phyloP scores from a whole-genome alignment of 2,329 filamentous ascomycete species.

The Colletotrichum sp. region DNA sequence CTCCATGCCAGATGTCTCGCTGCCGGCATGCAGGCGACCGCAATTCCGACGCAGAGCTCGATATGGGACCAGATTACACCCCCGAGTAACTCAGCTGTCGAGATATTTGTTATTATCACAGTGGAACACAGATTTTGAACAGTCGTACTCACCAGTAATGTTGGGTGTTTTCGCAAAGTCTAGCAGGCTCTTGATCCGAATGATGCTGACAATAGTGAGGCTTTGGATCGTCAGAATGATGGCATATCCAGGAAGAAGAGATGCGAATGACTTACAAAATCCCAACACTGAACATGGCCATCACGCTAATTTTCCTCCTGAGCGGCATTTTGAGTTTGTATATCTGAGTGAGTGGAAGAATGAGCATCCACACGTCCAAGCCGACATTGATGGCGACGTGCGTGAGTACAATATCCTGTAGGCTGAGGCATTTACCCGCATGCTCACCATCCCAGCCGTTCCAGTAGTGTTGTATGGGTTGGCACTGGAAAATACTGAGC shows the following conservation, averaged over 20 bases:
- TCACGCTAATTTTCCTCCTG: background rate
- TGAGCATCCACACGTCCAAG: conserved; percentile 2
- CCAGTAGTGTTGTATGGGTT: background rate
- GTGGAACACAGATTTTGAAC: background rate
- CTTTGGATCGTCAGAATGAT: background rate
- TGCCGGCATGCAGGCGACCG: background rate
- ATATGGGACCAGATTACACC: background rate
- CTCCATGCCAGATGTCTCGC: background rate
- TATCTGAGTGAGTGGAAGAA: background rate
- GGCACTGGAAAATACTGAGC: background rate
- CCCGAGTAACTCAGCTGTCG: background rate
- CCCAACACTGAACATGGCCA: background rate
- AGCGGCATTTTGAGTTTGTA: background rate
- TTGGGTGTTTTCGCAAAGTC: background rate
- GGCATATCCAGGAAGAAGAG: no score
- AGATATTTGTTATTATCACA: background rate
- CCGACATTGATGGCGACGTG: background rate
- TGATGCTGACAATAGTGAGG: background rate
- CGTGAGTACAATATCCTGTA: background rate
- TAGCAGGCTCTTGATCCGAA: background rate
- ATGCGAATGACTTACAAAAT: background rate
- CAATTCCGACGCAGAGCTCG: background rate
- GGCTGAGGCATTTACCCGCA: background rate
- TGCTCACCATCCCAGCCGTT: background rate
- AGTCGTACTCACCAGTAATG: background rate